phyloP scores from a whole-genome alignment of 805 yeast genomes.

The Wickerhamomyces hampshirensis region DNA sequence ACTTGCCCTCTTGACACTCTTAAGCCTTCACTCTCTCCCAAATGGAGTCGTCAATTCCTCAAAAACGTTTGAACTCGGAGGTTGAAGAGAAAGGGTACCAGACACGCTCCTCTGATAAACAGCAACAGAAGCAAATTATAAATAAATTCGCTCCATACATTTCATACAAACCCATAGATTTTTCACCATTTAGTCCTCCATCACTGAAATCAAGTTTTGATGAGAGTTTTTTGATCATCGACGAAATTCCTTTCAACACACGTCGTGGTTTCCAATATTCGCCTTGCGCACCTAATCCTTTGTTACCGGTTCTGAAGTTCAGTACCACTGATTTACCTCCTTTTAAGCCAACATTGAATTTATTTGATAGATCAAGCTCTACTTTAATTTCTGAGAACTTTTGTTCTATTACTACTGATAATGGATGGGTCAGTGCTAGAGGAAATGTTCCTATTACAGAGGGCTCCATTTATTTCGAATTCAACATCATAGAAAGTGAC shows the following conservation, averaged over 20 bases:
- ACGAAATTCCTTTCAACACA: slow-evolving; percentile 73
- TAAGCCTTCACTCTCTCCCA: no score
- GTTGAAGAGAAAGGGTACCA: slow-evolving; percentile 1
- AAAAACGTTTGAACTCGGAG: slow-evolving; percentile 3
- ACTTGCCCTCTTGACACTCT: no score
- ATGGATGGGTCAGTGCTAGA: slow-evolving; percentile 80
- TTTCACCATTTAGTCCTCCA: slow-evolving; percentile 12
- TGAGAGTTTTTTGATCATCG: slow-evolving; percentile 39
- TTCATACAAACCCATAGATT: slow-evolving; percentile 19
- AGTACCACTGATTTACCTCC: slow-evolving; percentile 75
- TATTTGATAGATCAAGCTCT: slow-evolving; percentile 67
- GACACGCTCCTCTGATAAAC: slow-evolving; percentile 3
- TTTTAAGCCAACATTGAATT: slow-evolving; percentile 47
- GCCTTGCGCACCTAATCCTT: slow-evolving; percentile 70
- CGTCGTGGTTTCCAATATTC: slow-evolving; percentile 76
- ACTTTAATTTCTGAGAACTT: slow-evolving; percentile 36
- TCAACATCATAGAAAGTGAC: slow-evolving; percentile 43
- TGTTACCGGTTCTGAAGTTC: slow-evolving; percentile 52
- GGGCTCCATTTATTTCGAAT: slow-evolving; percentile 80
- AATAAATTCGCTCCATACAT: slow-evolving; percentile 24
- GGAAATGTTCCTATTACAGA: slow-evolving; percentile 71
- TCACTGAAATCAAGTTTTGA: neutral
- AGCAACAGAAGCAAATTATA: neutral
- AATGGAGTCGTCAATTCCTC: slow-evolving; percentile 4
- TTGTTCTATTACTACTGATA: slow-evolving; percentile 47